Conservation (phyloP, 2,329 filamentous ascomycete genomes). For the Podosphaera leucotricha region DNA sequence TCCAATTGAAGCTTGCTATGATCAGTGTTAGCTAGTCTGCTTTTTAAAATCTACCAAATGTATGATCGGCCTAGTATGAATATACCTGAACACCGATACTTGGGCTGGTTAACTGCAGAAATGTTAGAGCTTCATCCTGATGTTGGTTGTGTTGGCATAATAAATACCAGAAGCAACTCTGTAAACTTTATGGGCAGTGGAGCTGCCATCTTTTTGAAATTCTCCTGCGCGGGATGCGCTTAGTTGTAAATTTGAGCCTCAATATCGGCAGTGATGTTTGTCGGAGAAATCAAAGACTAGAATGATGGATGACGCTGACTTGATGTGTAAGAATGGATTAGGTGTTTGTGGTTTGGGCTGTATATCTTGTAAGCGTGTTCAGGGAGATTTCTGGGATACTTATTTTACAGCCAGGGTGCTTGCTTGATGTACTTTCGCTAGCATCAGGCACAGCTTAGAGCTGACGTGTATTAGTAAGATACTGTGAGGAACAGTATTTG, state of each 20-base stretch:
- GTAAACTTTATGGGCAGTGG: conserved; percentile 80
- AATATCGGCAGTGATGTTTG: conserved; percentile 5
- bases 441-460: too few species aligned
- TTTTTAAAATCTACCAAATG: neutral
- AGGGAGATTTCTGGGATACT: neutral
- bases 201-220: conserved; percentile 18
- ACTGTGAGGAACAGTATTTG: too few species aligned
- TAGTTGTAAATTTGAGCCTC: conserved; percentile 8
- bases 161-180: conserved; percentile 62
- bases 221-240: conserved; percentile 11
- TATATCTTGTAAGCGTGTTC: neutral
- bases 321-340: neutral
- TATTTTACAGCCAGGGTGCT: too few species aligned
- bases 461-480: too few species aligned
- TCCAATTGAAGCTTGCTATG: conserved; percentile 47
- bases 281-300: neutral
- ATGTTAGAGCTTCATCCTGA: conserved; percentile 15
- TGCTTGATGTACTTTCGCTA: too few species aligned
- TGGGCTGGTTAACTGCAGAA: conserved; percentile 24
- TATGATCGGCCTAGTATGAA: conserved; percentile 6
- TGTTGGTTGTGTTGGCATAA: neutral
- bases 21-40: conserved; percentile 6
- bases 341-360: neutral
- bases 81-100: conserved; percentile 25
- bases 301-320: neutral